phyloP scores from a whole-genome alignment of 306 rosid genomes.

The Quercus glauca region DNA sequence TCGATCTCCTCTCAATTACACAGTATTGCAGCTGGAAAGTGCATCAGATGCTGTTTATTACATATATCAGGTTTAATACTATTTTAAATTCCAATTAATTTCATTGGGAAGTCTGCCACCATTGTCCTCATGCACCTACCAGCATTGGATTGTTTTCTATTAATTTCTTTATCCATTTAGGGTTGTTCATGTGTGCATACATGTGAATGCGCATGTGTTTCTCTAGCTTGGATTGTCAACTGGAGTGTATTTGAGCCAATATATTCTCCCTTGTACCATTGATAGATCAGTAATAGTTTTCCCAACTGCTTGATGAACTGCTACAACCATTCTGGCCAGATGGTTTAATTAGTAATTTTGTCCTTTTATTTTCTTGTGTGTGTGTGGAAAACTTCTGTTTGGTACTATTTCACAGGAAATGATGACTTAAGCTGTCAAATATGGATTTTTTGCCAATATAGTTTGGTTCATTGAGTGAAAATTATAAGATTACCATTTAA shows the following conservation, averaged over 20 bases:
- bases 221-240: not conserved
- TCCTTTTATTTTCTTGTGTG: not conserved
- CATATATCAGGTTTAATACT: conserved; percentile 64
- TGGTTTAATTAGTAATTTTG: not conserved
- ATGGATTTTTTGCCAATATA: not conserved
- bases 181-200: not conserved
- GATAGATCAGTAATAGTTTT: not conserved
- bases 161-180: conserved; percentile 4
- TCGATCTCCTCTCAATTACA: conserved; percentile 78
- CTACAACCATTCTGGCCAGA: not conserved
- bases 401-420: not conserved
- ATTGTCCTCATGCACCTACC: not conserved
- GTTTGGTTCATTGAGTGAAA: not conserved
- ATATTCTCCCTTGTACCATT: not conserved
- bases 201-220: not conserved
- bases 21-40: conserved; percentile 69
- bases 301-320: not conserved
- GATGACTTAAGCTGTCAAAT: not conserved
- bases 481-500: not conserved
- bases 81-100: not conserved
- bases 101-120: not conserved
- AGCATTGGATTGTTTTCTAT: not conserved
- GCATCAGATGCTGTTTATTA: conserved; percentile 83
- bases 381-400: not conserved
- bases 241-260: not conserved